These are phyloP conservation scores for Epicoccum nigrum DNA, from an alignment of 2,329 filamentous ascomycete genomes.

Conservation along the genomic window DNA sequence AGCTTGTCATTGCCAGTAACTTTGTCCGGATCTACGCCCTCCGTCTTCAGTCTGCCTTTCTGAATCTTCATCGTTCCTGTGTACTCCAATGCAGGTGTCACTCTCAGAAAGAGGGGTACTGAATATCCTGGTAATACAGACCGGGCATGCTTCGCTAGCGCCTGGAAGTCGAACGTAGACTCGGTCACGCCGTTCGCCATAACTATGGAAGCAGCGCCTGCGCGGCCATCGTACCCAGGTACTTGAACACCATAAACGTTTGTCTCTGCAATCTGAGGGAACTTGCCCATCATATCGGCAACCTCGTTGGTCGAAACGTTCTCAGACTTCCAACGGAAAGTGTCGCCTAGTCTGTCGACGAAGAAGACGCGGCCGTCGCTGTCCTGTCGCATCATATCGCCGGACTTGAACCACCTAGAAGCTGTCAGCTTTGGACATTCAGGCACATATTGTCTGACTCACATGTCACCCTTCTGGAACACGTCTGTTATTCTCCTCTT, in stretches of 20 bases:
- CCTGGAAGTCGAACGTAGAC: conserved; percentile 41
- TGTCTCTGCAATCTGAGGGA: conserved; percentile 50
- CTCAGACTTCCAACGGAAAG: conserved; percentile 52
- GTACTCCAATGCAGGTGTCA: conserved; percentile 50
- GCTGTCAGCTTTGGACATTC: neutral
- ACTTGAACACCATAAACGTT: conserved; percentile 55
- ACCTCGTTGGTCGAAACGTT: conserved; percentile 57
- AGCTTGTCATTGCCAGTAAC: conserved; percentile 48
- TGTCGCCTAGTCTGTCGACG: conserved; percentile 48
- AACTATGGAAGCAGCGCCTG: conserved; percentile 52
- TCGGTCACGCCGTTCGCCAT: conserved; percentile 42
- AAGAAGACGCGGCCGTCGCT: conserved; percentile 45
- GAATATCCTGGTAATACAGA: conserved; percentile 53
- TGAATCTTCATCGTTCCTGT: conserved; percentile 56
- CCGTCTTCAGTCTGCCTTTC: conserved; percentile 50
- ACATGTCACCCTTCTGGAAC: conserved; percentile 49
- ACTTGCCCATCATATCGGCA: conserved; percentile 49
- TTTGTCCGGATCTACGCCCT: conserved; percentile 52
- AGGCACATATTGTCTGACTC: conserved; percentile 13
- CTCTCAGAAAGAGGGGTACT: conserved; percentile 53
- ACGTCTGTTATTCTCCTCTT: conserved; percentile 42
- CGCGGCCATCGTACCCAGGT: conserved; percentile 53
- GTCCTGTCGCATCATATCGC: conserved; percentile 48
- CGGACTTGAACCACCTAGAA: conserved; percentile 46
- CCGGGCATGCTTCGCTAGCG: conserved; percentile 48